phyloP scores from a whole-genome alignment of 176 grass and related monocot species.

The Rhynchospora breviuscula region DNA sequence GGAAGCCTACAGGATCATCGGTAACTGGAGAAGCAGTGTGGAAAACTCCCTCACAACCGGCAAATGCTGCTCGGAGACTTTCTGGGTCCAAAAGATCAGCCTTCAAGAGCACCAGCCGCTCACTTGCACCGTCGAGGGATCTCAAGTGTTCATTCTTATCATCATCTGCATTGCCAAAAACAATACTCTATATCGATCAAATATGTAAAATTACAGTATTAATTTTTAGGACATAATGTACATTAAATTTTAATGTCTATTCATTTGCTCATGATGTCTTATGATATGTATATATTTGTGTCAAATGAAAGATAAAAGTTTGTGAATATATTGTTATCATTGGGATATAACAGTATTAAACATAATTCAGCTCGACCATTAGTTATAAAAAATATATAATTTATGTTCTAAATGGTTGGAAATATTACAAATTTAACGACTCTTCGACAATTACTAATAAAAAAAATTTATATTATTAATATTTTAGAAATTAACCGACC shows the following conservation, averaged over 20 bases:
- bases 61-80: conserved; percentile 39
- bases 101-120: conserved; percentile 29
- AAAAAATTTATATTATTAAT: not conserved
- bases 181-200: too few species aligned
- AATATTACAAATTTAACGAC: too few species aligned
- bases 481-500: conserved; percentile 23
- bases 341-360: conserved; percentile 10
- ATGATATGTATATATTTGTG: conserved; percentile 12
- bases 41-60: conserved; percentile 55
- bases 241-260: conserved; percentile 9
- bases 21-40: conserved; percentile 53
- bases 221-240: not conserved
- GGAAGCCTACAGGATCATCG: conserved; percentile 38
- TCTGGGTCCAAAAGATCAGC: conserved; percentile 42
- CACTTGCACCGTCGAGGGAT: conserved; percentile 27
- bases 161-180: conserved; percentile 11
- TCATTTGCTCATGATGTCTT: not conserved
- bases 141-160: conserved; percentile 38
- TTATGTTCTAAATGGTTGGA: too few species aligned
- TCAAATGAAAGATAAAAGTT: not conserved
- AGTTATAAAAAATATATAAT: too few species aligned
- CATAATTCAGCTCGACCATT: conserved; percentile 16
- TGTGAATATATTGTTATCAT: not conserved
- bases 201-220: too few species aligned
- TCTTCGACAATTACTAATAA: too few species aligned